Conservation (phyloP, 2,329 filamentous ascomycete species). For the Triangularia verruculosa region DNA sequence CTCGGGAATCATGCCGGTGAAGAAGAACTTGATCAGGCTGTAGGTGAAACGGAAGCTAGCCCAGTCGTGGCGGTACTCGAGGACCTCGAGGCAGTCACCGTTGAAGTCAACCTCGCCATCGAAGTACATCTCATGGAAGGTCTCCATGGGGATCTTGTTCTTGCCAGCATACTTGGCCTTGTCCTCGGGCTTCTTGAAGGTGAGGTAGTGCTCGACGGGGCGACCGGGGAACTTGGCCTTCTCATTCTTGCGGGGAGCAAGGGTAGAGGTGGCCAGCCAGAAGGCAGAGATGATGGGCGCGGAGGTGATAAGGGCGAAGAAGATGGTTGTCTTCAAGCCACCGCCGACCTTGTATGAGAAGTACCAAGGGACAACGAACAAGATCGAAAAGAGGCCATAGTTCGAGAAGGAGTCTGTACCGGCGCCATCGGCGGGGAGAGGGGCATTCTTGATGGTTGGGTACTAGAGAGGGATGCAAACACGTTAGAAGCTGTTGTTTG, state of each 20-base stretch:
- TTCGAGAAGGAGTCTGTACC: constrained; percentile 88
- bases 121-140: constrained; percentile 98
- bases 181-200: constrained; percentile 67
- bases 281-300: constrained; percentile 77
- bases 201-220: constrained; percentile 86
- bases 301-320: constrained; percentile 76
- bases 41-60: constrained; percentile 89
- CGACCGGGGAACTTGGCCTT: constrained; percentile 84
- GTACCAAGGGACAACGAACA: constrained; percentile 73
- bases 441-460: constrained; percentile 88
- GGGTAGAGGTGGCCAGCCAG: constrained; percentile 76
- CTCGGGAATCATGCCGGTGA: constrained; percentile 84
- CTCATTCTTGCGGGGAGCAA: constrained; percentile 87
- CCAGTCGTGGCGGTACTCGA: constrained; percentile 98
- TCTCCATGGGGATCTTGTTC: constrained; percentile 84
- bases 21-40: constrained; percentile 81
- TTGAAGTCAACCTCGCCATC: constrained; percentile 94
- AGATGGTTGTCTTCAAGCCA: constrained; percentile 81
- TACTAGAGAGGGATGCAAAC: constrained; percentile 52
- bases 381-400: constrained; percentile 65
- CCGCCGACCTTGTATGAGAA: constrained; percentile 80
- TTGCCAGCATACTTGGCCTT: constrained; percentile 68
- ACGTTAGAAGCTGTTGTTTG: constrained; percentile 10
- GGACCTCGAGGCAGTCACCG: constrained; percentile 79
- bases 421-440: constrained; percentile 83